Evolutionary conservation across 2,329 filamentous ascomycete genomes (phyloP), one percentile per base, ranked within the genome.

Genomic region (Penicillium sp.): DNA sequence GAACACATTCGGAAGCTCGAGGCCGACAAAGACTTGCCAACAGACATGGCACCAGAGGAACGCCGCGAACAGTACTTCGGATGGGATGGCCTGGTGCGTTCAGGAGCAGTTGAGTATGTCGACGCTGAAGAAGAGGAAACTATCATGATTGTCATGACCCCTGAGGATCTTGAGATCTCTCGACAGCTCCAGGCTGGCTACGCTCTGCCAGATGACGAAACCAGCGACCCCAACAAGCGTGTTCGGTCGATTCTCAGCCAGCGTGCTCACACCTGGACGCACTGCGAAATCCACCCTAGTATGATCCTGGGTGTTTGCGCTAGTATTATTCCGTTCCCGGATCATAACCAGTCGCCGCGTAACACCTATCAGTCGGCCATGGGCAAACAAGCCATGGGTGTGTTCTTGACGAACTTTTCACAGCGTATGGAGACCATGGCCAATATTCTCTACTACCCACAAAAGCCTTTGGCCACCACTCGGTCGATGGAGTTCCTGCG

Each of bases 351-450:
- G 80, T 97, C 91, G 55, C 93, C 93, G 58, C 86, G 93, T 85
- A 98, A 98, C 68, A 97, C 91, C 4, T 98, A 96, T 71, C 91
- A 97, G 73, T 96, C 91, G 63, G 93, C 93, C 67, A 98, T 98
- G 93, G 93, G 94, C 76, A 98, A 98, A 74, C 93, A 98, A 80
- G 93, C 93, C 55, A 98, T 98, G 94, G 93, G 94, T 66, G 90
- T 97, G 62, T 96, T 95, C 75, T 78, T 98, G 49, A 98, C 94
- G 12, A 98, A 98, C 68, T 98, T 95, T 70, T 85, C 88, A 35
- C 83, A 91, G 54, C 89, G 93, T 56, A 97, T 98, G 91, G 93
- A 98, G 66, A 98, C 93, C 4, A 98, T 98, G 93, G 87, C 91
- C 61, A 98, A 98, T 62, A 95, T 98, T 66, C 81, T 98, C 4